Evolutionary conservation across 2,329 filamentous ascomycete genomes (phyloP).

Genomic region (Pseudocercospora vitis): DNA sequence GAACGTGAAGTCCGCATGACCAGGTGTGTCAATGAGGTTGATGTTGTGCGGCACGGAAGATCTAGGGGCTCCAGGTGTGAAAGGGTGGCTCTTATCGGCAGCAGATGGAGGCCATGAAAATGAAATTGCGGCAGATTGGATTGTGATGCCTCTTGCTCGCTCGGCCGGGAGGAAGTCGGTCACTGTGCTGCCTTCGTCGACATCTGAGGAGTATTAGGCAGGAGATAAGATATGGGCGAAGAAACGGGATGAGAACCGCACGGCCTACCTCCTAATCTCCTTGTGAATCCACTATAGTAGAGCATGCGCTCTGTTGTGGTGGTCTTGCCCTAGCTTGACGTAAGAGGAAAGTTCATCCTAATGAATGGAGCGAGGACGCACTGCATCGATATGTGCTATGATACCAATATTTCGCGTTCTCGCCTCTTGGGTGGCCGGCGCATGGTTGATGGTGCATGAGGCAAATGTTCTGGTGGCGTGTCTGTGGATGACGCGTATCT

Average conservation of each 20-base stretch:
- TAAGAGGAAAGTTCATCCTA: constrained; percentile 14
- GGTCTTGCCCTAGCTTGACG: constrained; percentile 72
- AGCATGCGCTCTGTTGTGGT: constrained; percentile 99
- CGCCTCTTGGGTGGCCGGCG: neutral
- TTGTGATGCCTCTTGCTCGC: constrained; percentile 88
- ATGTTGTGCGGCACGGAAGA: constrained; percentile 66
- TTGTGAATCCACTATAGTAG: constrained; percentile 88
- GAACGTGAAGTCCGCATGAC: constrained; percentile 96
- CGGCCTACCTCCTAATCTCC: constrained; percentile 70
- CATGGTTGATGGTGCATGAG: constrained; percentile 13
- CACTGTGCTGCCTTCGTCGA: constrained; percentile 93
- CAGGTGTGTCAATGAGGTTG: constrained; percentile 93
- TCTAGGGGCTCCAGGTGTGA: constrained; percentile 39
- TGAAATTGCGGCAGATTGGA: constrained; percentile 94
- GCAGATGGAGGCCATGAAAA: constrained; percentile 79
- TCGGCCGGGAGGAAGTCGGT: constrained; percentile 96
- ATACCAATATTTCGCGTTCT: constrained; percentile 77
- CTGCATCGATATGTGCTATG: constrained; percentile 96
- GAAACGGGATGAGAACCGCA: neutral
- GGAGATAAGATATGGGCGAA: neutral
- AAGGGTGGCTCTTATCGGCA: constrained; percentile 31
- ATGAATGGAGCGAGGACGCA: constrained; percentile 38
- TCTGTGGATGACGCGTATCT: neutral
- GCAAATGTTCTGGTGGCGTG: constrained; percentile 14
- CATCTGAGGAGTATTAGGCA: constrained; percentile 55